Base-by-base conservation (phyloP, 2,329 filamentous ascomycete species). In the Ceratocystis ficicola region DNA sequence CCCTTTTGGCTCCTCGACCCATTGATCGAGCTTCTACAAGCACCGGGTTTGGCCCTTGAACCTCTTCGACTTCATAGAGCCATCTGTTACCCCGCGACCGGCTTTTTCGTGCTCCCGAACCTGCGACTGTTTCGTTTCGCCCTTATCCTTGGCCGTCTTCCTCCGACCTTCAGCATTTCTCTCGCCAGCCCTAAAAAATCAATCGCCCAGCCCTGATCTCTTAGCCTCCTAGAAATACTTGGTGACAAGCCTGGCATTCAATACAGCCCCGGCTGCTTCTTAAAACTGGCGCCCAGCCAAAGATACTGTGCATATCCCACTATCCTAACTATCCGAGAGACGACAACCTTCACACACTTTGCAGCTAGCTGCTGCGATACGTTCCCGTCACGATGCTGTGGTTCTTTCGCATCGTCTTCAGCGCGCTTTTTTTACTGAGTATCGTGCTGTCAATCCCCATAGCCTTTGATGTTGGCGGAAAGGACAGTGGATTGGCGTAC, bases 361-460 rank as follows among this genome's bases (percentile, higher is more conserved):
- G 25, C 41, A 10, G 17, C 41, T 44, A 57, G 30, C 22, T 15
- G 44, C 28, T 25, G 17, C 61, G 44, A 50, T 63, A 48, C 30
- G 28, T 15, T 15, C 61, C 17, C 20, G 10, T 52, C 71, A 74
- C 79, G 77, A 95, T 96, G 89, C 91, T 87, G 81, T 83, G 81
- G 87, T 81, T 93, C 76, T 85, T 92, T 76, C 86, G 87, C 74
- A 82, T 87, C 75, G 74, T 92, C 71, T 90, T 90, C 73, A 90
- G 90, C 77, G 81, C 87, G 74, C 77, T 90, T 77, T 97, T 96
- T 78, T 86, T 97, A 72, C 83, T 92, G 77, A 89, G 89, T 77
- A 91, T 96, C 75, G 86, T 97, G 73, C 88, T 97, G 74, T 96
- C 91, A 69, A 94, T 99, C 74, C 94, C 94, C 69, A 86, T 99